Evolutionary conservation across 2,329 filamentous ascomycete species (phyloP).

Genomic region (Exophiala bonariae): DNA sequence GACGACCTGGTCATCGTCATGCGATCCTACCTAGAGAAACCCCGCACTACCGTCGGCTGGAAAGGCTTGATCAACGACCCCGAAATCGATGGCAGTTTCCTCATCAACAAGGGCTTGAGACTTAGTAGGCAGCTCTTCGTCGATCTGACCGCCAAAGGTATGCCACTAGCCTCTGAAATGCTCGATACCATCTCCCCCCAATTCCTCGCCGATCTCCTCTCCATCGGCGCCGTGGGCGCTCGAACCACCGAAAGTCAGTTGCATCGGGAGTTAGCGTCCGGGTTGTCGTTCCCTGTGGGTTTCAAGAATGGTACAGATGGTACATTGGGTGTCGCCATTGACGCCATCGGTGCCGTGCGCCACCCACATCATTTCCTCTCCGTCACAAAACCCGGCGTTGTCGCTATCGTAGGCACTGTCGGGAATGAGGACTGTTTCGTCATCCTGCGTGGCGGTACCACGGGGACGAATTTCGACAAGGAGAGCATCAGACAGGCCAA

Average conservation of each 20-base stretch:
- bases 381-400: slow-evolving; percentile 92
- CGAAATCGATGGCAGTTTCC: slow-evolving; percentile 93
- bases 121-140: slow-evolving; percentile 91
- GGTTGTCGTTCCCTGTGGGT: slow-evolving; percentile 93
- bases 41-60: slow-evolving; percentile 96
- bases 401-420: slow-evolving; percentile 87
- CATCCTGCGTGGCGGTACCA: slow-evolving; percentile 86
- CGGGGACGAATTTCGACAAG: slow-evolving; percentile 90
- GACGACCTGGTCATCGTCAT: slow-evolving; percentile 89
- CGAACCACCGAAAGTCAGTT: slow-evolving; percentile 95
- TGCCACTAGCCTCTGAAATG: slow-evolving; percentile 98
- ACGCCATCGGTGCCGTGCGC: slow-evolving; percentile 77
- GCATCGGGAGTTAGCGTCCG: slow-evolving; percentile 92
- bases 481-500: slow-evolving; percentile 78
- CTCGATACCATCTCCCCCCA: slow-evolving; percentile 98
- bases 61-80: slow-evolving; percentile 99
- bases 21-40: slow-evolving; percentile 99
- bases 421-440: slow-evolving; percentile 98
- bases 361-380: slow-evolving; percentile 90
- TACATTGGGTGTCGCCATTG: slow-evolving; percentile 84
- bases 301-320: slow-evolving; percentile 99
- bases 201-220: slow-evolving; percentile 94
- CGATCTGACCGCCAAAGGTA: slow-evolving; percentile 80
- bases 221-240: slow-evolving; percentile 91
- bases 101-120: slow-evolving; percentile 97